Evolutionary conservation across 1,284 basidiomycete species (phyloP), one percentile per base, ranked within the genome.

Genomic region (Apiotrichum brassicae): DNA sequence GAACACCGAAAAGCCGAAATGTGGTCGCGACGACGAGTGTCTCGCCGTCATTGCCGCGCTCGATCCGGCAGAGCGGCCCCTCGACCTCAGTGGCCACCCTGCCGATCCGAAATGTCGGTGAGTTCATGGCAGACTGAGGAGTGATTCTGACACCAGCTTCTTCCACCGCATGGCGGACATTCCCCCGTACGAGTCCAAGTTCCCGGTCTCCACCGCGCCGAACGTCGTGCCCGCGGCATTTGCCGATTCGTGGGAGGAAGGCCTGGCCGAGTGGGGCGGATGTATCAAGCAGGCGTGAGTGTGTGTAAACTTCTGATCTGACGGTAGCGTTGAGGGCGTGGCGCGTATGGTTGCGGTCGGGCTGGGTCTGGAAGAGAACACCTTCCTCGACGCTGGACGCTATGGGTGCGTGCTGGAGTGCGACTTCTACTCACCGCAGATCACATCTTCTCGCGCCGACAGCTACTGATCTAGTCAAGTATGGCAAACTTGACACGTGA

Each of bases 1-100:
- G 74, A 89, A 91, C 68, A 94, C 89, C 0, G 90, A 94, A 74
- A 90, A 88, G 65, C 87, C 87, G 8, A 88, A 86, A 68, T 92
- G 89, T 70, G 84, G 39, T 78, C 82, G 40, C 6, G 62, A 68
- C 53, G 63, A 65, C 25, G 66, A 65, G 39, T 71, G 67, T 43
- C 47, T 63, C 48, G 56, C 63, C 39, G 62, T 75, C 60, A 71
- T 77, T 58, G 57, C 61, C 30, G 43, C 51, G 2, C 77, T 94
- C 20, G 85, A 85, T 34, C 82, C 82, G 2, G 73, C 77, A 0
- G 87, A 94, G 64, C 74, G 91, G 30, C 90, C 91, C 3, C 70
- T 94, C 40, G 91, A 94, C 66, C 58, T 78, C 4, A 60, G 57
- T 6, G 72, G 71, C 1, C 85, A 90, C 59, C 77, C 79, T 11